Conservation (phyloP, 371 early-diverging fungal species). For the Mucor piriformis region DNA sequence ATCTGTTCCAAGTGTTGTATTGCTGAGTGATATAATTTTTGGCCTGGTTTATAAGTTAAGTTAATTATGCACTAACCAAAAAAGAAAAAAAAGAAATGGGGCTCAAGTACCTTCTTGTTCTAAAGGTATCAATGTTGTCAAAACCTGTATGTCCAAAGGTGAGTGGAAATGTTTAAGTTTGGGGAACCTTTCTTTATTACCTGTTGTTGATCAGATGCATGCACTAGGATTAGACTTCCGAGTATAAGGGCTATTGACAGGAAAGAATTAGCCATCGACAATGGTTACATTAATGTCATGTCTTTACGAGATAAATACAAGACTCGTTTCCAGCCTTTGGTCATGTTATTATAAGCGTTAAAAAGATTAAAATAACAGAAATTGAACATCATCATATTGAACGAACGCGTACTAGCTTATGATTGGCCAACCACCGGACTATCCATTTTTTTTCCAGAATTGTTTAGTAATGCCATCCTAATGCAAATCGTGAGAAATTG, state of each 20-base stretch:
- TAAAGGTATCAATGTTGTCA: too few species aligned
- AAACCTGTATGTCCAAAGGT: too few species aligned
- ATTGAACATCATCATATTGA: not conserved
- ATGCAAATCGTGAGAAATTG: slow-evolving; percentile 1
- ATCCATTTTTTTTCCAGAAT: not conserved
- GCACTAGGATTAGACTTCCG: slow-evolving; percentile 8
- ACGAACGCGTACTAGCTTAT: slow-evolving; percentile 7
- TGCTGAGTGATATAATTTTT: slow-evolving; percentile 35
- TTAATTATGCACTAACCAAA: not conserved
- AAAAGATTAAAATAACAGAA: not conserved
- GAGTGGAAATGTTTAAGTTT: too few species aligned
- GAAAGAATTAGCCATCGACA: not conserved
- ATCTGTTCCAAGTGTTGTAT: slow-evolving; percentile 30
- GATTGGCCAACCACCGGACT: not conserved
- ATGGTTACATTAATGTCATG: not conserved
- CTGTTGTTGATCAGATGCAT: slow-evolving; percentile 10
- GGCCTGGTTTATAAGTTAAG: too few species aligned
- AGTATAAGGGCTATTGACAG: slow-evolving; percentile 12
- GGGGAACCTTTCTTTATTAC: not conserved
- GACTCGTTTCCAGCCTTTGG: not conserved
- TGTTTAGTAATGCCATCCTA: not conserved
- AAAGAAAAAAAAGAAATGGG: too few species aligned
- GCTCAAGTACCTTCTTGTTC: too few species aligned
- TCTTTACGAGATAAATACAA: slow-evolving; percentile 19
- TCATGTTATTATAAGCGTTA: not conserved